Conservation (phyloP, 768 basidiomycete genomes). For the Tulasnella sp. region DNA sequence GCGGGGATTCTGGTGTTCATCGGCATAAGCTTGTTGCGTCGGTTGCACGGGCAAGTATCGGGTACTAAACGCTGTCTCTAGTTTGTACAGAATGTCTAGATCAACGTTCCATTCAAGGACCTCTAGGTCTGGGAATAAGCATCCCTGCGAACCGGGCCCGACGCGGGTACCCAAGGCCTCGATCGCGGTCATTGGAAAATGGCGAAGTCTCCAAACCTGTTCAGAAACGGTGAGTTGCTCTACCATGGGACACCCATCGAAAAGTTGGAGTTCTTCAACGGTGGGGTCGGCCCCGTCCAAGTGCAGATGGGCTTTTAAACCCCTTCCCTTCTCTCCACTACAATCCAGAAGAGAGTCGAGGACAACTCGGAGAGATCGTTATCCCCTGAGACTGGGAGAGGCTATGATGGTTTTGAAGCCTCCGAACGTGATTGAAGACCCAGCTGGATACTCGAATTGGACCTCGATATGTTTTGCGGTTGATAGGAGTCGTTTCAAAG, state of each 20-base stretch:
- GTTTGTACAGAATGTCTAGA: neutral
- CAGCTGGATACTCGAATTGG: neutral
- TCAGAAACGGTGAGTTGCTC: neutral
- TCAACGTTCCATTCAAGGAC: neutral
- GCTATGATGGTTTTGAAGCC: neutral
- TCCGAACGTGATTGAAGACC: neutral
- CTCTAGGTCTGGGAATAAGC: neutral
- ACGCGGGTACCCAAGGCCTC: neutral
- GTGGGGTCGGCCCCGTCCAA: neutral
- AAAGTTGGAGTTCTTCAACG: neutral
- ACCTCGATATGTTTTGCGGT: neutral
- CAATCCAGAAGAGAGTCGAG: neutral
- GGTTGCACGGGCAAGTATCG: neutral
- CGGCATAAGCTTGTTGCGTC: neutral
- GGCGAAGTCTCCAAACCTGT: neutral
- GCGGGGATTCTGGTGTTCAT: neutral
- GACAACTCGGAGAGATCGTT: neutral
- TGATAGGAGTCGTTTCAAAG: neutral
- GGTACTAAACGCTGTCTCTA: neutral
- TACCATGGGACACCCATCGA: neutral
- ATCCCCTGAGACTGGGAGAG: neutral
- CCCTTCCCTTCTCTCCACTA: neutral
- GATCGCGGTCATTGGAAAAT: neutral
- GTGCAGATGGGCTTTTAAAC: neutral
- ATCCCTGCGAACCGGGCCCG: neutral